Evolutionary conservation across 257 asterid species (phyloP), one percentile per base, ranked within the genome.

Genomic region (Lithospermum erythrorhizon): DNA sequence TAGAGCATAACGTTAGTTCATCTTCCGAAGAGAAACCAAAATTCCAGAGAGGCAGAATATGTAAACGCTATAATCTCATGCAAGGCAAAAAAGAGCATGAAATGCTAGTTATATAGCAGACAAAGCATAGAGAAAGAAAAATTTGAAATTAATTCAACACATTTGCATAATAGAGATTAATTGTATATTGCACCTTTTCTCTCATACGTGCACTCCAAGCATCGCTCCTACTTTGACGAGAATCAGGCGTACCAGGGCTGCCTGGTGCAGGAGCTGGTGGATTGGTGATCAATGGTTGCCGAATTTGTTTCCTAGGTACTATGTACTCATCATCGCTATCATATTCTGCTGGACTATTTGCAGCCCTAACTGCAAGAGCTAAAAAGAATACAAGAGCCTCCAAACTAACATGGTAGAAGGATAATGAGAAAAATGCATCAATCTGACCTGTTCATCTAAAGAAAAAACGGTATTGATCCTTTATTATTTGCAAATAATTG

Each of bases 131-230:
- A n/a, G n/a, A n/a, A n/a, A n/a, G n/a, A n/a, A n/a, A n/a, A n/a
- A n/a, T 11, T 41, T 13, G 5, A 11, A 41, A 11, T 18, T 41
- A 41, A 41, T 41, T 41, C 17, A 41, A 41, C 4, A 41, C 49
- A 41, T 41, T 41, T 11, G 49, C 49, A 41, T 41, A 41, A 14
- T 41, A 11, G 18, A 25, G 56, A 19, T 32, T 1, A 35, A 21
- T 6, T 15, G 49, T 7, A 60, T 22, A 32, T 30, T 61, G 55
- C 65, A 87, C 99, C 99, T 93, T 93, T 71, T 89, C 97, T 74
- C 95, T 76, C 97, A 93, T 93, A 25, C 99, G 95, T 55, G 91
- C 66, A 70, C 99, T 93, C 99, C 99, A 93, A 61, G 99, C 97
- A 70, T 93, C 99, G 51, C 71, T 93, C 71, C 97, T 83, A 66